Percentiles rank a stretch among this genome's conserved stretches.
Conservation (phyloP, 495 filamentous ascomycete species). For the Trichocladium antarcticum region DNA sequence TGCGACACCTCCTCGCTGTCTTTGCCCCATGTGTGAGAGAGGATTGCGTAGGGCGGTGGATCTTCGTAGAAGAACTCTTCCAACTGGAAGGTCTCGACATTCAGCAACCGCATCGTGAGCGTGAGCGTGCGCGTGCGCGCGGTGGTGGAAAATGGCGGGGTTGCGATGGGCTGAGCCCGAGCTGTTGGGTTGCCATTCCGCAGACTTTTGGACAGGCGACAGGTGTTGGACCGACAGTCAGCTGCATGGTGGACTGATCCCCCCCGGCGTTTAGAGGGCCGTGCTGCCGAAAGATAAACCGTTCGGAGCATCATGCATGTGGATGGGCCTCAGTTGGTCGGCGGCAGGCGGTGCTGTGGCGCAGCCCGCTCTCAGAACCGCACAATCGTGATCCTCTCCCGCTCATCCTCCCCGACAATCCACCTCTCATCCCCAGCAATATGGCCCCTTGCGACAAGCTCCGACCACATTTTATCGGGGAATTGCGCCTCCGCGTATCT, state of each 20-base stretch:
- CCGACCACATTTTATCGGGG: conserved; percentile 35
- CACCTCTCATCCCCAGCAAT: conserved; percentile 54
- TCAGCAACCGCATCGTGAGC: conserved; percentile 1
- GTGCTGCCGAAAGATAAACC: too few species aligned
- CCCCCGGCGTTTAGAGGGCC: too few species aligned
- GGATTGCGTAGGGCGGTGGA: conserved; percentile 8
- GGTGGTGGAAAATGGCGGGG: too few species aligned
- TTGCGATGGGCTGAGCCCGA: too few species aligned
- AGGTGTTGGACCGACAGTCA: too few species aligned
- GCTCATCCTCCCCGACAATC: conserved; percentile 48
- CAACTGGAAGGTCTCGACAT: conserved; percentile 3
- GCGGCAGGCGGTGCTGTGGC: background rate
- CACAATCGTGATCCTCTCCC: conserved; percentile 43
- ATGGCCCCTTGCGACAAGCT: conserved; percentile 44
- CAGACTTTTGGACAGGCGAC: too few species aligned
- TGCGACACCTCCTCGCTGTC: conserved; percentile 14
- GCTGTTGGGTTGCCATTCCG: too few species aligned
- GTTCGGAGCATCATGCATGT: too few species aligned
- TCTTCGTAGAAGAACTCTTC: conserved; percentile 5
- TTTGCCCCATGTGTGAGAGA: conserved; percentile 16
- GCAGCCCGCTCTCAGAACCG: conserved; percentile 31
- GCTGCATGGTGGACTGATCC: too few species aligned
- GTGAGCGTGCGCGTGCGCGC: too few species aligned
- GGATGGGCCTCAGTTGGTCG: too few species aligned
- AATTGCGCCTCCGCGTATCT: conserved; percentile 30